A percentile compares a stretch with the other conserved stretches of the same genome.
Evolutionary conservation across 202 grass and related monocot genomes (phyloP).

Genomic region (Setaria viridis): DNA sequence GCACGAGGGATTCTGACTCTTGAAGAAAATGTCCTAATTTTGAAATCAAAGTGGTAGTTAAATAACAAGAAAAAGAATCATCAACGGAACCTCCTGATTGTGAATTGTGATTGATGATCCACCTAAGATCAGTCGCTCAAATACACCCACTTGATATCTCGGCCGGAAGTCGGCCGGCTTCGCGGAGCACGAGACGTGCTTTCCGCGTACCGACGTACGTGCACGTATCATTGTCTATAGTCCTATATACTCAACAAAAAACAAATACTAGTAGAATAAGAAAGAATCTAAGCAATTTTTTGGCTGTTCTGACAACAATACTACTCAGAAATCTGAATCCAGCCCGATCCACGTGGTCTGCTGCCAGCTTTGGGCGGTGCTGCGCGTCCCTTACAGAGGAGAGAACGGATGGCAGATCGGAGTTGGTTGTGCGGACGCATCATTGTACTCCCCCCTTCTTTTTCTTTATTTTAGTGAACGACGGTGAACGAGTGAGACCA

Average conservation of each 20-base stretch:
- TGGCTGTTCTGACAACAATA: neutral
- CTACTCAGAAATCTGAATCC: neutral
- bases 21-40: neutral
- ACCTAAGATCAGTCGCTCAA: neutral
- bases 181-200: conserved; percentile 3
- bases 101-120: neutral
- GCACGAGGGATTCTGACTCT: neutral
- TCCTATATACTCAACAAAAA: too few relatives aligned
- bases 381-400: conserved; percentile 6
- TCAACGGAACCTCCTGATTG: neutral
- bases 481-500: neutral
- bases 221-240: neutral
- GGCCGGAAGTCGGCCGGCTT: conserved; percentile 22
- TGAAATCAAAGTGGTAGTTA: neutral
- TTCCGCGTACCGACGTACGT: conserved; percentile 41
- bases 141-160: neutral
- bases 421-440: neutral
- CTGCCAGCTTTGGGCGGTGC: conserved; percentile 16
- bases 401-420: neutral
- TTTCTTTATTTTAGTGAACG: neutral
- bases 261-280: neutral
- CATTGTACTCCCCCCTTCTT: neutral
- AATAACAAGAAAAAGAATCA: neutral
- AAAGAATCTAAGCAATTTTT: neutral
- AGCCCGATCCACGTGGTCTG: neutral